Evolutionary conservation across 2,329 filamentous ascomycete species (phyloP), one percentile per base, ranked within the genome.

Genomic region (Cytospora mali): DNA sequence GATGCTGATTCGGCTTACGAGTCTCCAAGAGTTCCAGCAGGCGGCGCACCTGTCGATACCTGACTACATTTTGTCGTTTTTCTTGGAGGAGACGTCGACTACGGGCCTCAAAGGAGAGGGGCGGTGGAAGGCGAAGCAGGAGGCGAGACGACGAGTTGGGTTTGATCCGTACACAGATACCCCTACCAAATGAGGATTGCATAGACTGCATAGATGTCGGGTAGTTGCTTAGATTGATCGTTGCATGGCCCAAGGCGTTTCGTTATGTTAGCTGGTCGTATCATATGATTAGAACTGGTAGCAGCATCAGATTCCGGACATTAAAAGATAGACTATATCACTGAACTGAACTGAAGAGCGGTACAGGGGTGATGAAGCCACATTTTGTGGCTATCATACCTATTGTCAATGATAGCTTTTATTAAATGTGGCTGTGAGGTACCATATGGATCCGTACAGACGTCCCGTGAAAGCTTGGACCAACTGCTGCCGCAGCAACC

Each of bases 1-100:
- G 75, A 95, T 94, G 80, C 81, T 97, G 33, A 85, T 97, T 53
- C 91, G 94, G 49, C 83, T 97, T 53, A 88, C 90, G 5, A 92
- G 92, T 25, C 84, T 97, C 16, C 93, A 97, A 72, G 92, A 97
- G 77, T 96, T 95, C 74, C 91, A 96, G 72, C 93, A 97, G 79
- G 84, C 87, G 48, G 93, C 91, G 0, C 93, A 97, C 70, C 83
- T 97, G n/a, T 86, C 92, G 7, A 95, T 96, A 65, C 91, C 91
- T 1, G 93, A 97, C 72, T 91, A 97, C 69, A 86, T 97, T 2
- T 80, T 97, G 48, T 92, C 89, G 58, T 96, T 96, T 77, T 97
- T 97, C 77, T 80, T 97, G 18, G 83, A 86, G 64, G 82, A 86
- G 62, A 81, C 80, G 2, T 85, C 83, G 7, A 82, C 81, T 2